phyloP scores from a whole-genome alignment of 1,284 basidiomycete species.

The Sporisorium sorghi region DNA sequence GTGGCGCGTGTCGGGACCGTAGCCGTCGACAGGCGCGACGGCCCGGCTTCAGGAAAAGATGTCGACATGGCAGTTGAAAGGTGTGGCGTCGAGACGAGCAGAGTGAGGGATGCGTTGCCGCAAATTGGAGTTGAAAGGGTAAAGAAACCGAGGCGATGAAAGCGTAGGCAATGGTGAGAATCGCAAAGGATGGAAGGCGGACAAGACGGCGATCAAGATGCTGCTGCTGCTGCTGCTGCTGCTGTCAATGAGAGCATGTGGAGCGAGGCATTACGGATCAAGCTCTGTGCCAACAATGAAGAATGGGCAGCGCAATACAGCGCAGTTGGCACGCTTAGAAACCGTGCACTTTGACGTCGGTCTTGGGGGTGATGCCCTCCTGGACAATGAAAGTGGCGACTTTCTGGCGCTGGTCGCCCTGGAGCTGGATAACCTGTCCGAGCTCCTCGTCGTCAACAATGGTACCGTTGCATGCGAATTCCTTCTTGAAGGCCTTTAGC shows the following conservation, averaged over 20 bases:
- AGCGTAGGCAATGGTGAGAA: neutral
- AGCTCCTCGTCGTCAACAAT: constrained; percentile 96
- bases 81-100: neutral
- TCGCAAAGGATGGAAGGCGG: neutral
- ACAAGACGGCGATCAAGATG: constrained; percentile 8
- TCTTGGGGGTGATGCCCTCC: constrained; percentile 65
- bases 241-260: constrained; percentile 23
- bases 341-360: constrained; percentile 69
- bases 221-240: too few species aligned
- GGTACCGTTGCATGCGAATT: constrained; percentile 99
- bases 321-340: constrained; percentile 50
- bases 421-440: constrained; percentile 97
- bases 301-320: neutral
- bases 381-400: constrained; percentile 72
- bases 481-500: constrained; percentile 98
- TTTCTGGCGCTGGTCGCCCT: constrained; percentile 97
- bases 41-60: constrained; percentile 20
- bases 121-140: neutral
- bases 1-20: neutral
- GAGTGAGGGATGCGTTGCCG: neutral
- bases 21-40: constrained; percentile 24
- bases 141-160: neutral
- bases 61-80: constrained; percentile 2
- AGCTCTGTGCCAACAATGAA: neutral
- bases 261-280: constrained; percentile 32